Evolutionary conservation across 192 early-diverging fungal genomes (phyloP).

Genomic region (Rhizoclosmatium globosum): DNA sequence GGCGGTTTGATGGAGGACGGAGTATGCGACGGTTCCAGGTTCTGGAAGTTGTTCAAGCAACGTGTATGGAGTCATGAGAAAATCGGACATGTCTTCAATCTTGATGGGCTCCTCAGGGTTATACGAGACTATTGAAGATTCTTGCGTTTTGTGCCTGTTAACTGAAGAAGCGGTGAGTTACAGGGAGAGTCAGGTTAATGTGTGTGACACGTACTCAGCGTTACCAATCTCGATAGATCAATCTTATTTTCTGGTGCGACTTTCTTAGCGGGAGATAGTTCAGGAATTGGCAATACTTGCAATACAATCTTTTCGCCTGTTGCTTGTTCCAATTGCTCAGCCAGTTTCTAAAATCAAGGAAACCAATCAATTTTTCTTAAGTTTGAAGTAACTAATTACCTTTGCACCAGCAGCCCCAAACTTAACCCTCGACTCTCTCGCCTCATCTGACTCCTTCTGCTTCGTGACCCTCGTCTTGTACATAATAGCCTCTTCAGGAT

Average conservation of each 20-base stretch:
- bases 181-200: background rate
- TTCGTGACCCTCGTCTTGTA: background rate
- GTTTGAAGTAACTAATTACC: background rate
- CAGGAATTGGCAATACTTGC: background rate
- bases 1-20: slow-evolving; percentile 41
- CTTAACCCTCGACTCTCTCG: background rate
- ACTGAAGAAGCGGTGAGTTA: background rate
- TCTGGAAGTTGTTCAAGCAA: slow-evolving; percentile 25
- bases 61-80: slow-evolving; percentile 39
- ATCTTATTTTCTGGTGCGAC: background rate
- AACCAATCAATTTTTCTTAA: no score
- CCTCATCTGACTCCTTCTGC: background rate
- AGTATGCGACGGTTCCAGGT: slow-evolving; percentile 26
- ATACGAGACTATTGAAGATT: slow-evolving; percentile 5
- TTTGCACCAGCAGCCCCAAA: background rate
- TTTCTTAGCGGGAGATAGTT: background rate
- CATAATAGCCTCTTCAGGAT: background rate
- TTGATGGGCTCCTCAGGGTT: slow-evolving; percentile 12
- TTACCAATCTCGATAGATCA: slow-evolving; percentile 9
- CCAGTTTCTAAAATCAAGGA: background rate
- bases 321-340: background rate
- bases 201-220: slow-evolving; percentile 11
- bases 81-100: slow-evolving; percentile 40
- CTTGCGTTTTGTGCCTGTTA: slow-evolving; percentile 23
- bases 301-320: background rate